Evolutionary conservation across 2,329 filamentous ascomycete species (phyloP).

Genomic region (Fusarium sp.): DNA sequence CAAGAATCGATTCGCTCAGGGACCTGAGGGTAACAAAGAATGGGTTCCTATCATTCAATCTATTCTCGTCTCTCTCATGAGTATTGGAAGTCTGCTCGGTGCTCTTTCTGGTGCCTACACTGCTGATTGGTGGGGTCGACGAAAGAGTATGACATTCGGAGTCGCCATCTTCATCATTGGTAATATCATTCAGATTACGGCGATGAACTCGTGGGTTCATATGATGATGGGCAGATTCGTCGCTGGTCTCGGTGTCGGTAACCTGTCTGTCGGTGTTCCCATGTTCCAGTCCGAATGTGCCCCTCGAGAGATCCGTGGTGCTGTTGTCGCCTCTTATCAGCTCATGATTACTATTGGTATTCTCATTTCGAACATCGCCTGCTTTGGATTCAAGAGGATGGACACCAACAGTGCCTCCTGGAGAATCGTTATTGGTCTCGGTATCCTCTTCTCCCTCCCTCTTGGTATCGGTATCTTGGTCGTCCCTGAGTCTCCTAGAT

Average conservation of each 20-base stretch:
- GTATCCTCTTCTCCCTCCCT: conserved; percentile 65
- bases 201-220: conserved; percentile 71
- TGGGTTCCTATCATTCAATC: conserved; percentile 61
- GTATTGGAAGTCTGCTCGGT: conserved; percentile 67
- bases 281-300: conserved; percentile 76
- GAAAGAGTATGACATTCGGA: conserved; percentile 65
- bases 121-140: conserved; percentile 69
- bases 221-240: conserved; percentile 74
- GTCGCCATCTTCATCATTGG: conserved; percentile 72
- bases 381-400: conserved; percentile 63
- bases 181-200: conserved; percentile 74
- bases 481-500: conserved; percentile 69
- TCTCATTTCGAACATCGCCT: conserved; percentile 67
- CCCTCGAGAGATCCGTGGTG: conserved; percentile 72
- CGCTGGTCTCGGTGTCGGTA: conserved; percentile 76
- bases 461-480: conserved; percentile 65
- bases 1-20: conserved; percentile 66
- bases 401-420: conserved; percentile 63
- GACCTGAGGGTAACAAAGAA: conserved; percentile 55
- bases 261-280: conserved; percentile 73
- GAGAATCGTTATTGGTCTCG: conserved; percentile 71
- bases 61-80: conserved; percentile 68
- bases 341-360: conserved; percentile 81
- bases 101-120: conserved; percentile 66
- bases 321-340: conserved; percentile 77